Percentiles rank a stretch among this genome's conserved stretches.
These are phyloP conservation scores for Candida succiphila DNA, from an alignment of 805 yeast genomes.

Conservation along the genomic window DNA sequence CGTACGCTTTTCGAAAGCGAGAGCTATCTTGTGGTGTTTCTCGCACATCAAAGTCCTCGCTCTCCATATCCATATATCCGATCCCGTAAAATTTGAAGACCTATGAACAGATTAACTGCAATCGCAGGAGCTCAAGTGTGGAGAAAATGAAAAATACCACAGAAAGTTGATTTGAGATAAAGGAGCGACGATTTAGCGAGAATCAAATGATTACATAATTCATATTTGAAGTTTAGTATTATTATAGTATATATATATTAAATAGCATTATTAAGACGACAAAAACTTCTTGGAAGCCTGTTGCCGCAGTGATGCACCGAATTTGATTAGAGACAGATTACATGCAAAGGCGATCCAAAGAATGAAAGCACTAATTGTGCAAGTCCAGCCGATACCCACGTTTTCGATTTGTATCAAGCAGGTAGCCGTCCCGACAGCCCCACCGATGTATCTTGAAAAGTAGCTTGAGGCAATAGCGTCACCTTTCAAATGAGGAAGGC, in stretches of 20 bases:
- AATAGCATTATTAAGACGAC: no score
- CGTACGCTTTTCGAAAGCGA: neutral
- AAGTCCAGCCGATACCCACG: constrained; percentile 50
- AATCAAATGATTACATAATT: no score
- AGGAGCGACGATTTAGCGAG: no score
- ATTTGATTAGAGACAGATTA: constrained; percentile 15
- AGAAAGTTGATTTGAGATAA: no score
- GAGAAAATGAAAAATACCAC: no score
- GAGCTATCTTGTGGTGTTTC: neutral
- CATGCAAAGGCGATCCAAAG: constrained; percentile 28
- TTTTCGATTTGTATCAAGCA: constrained; percentile 32
- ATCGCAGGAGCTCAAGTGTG: no score
- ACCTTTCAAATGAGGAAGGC: constrained; percentile 42
- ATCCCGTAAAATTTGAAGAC: no score
- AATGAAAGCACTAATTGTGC: constrained; percentile 36
- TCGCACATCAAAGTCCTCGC: neutral
- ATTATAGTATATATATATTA: no score
- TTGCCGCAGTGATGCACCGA: neutral
- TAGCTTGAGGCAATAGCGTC: constrained; percentile 50
- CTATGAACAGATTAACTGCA: no score
- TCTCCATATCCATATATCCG: neutral
- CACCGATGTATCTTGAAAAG: constrained; percentile 37
- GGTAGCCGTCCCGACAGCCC: constrained; percentile 41
- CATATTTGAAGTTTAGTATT: no score
- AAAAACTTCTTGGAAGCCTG: no score